Evolutionary conservation across 2,329 filamentous ascomycete species (phyloP), one percentile per base, ranked within the genome.

Genomic region (Metarhizium robertsii): DNA sequence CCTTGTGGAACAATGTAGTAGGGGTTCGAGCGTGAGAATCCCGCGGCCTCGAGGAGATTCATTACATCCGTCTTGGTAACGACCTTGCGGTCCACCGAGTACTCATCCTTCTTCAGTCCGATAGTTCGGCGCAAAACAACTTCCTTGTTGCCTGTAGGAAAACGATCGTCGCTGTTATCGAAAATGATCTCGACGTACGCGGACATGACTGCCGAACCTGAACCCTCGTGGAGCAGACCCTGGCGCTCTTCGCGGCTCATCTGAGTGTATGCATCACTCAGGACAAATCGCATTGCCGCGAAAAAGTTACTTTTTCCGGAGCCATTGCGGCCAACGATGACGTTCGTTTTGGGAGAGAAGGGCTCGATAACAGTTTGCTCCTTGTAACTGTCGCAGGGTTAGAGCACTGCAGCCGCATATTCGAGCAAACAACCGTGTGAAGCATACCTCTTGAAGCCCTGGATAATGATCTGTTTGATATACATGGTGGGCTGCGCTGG

Each of bases 291-390:
- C 72, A 99, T 96, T 48, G 94, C 94, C 53, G 94, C 92, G 74
- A 99, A 99, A 82, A 99, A 99, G 75, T 99, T 99, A 72, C 91
- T 96, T 80, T 99, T 99, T 67, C 94, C 94, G 2, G 94, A 97
- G 62, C 94, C 94, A 85, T 99, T 99, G 77, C 94, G 92, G 63
- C 94, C 94, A 67, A 99, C 94, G 66, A 99, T 95, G 63, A 99
- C 92, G 77, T 99, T 99, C 66, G 92, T 94, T 66, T 95, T 95
- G 53, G 92, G 87, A 48, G 92, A 97, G 74, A 99, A 99, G 58
- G 92, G 92, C 70, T 99, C 94, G 70, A 97, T 96, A 70, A 96
- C 90, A 53, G 91, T 97, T 72, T 99, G 95, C 69, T 99, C 92
- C 80, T 99, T 99, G 84, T 99, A 99, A 81, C 92, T 96, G 65